phyloP scores from a whole-genome alignment of 2,329 filamentous ascomycete genomes.

The Triangularia setosa region DNA sequence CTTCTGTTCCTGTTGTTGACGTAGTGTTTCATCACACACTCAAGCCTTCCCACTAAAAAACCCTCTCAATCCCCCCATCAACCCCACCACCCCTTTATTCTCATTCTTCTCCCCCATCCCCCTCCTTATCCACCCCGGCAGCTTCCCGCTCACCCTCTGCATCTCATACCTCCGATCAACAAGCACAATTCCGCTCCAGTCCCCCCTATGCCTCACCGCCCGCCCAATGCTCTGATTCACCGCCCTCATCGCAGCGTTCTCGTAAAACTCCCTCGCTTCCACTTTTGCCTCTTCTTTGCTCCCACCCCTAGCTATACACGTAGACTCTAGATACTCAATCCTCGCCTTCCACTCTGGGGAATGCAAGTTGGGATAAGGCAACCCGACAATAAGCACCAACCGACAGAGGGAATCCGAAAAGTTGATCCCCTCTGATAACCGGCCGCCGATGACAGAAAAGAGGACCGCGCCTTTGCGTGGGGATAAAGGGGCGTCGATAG shows the following conservation, averaged over 20 bases:
- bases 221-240: slow-evolving; percentile 96
- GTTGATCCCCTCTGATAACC: slow-evolving; percentile 96
- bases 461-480: slow-evolving; percentile 63
- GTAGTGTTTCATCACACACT: no score
- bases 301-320: slow-evolving; percentile 31
- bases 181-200: slow-evolving; percentile 88
- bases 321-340: slow-evolving; percentile 73
- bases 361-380: slow-evolving; percentile 88
- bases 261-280: slow-evolving; percentile 74
- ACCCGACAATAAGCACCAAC: slow-evolving; percentile 83
- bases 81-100: slow-evolving; percentile 48
- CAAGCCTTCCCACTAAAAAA: slow-evolving; percentile 60
- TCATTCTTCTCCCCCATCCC: slow-evolving; percentile 55
- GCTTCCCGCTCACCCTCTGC: slow-evolving; percentile 68
- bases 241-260: slow-evolving; percentile 93
- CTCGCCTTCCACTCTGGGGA: slow-evolving; percentile 92
- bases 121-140: slow-evolving; percentile 83
- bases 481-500: slow-evolving; percentile 46
- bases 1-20: no score
- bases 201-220: slow-evolving; percentile 80
- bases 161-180: slow-evolving; percentile 76
- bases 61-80: slow-evolving; percentile 54
- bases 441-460: slow-evolving; percentile 87
- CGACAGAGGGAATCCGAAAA: slow-evolving; percentile 89
- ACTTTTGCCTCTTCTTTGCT: slow-evolving; percentile 40